A percentile compares a stretch with the other conserved stretches of the same genome.
These are phyloP conservation scores for Kitagawia praeruptora DNA, from an alignment of 129 eudicot genomes.

Conservation along the genomic window DNA sequence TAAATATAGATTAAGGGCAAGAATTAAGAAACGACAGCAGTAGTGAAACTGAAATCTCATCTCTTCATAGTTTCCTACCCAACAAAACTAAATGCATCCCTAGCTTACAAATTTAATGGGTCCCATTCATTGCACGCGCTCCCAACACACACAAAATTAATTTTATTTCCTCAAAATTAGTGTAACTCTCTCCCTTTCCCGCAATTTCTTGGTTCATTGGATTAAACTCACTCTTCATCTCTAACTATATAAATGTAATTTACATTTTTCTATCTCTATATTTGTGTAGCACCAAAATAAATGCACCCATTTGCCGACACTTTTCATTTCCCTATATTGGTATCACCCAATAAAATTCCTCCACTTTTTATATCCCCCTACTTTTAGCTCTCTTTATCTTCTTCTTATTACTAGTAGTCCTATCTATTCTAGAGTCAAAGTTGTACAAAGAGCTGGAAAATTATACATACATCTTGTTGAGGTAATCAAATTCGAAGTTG, in stretches of 20 bases:
- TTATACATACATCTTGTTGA: background rate
- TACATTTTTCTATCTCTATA: background rate
- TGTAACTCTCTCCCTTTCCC: background rate
- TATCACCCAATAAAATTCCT: constrained; percentile 5
- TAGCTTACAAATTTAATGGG: background rate
- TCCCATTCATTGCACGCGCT: constrained; percentile 1
- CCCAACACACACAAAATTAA: background rate
- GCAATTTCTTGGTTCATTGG: constrained; percentile 8
- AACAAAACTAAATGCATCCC: background rate
- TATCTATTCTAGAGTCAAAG: constrained; percentile 6
- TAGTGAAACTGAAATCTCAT: constrained; percentile 1
- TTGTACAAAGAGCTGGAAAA: background rate
- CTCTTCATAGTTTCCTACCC: background rate
- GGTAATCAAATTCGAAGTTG: background rate
- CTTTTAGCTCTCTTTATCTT: constrained; percentile 6
- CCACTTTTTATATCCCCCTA: background rate
- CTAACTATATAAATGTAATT: background rate
- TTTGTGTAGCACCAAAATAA: background rate
- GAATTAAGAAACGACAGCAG: background rate
- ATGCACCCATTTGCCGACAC: constrained; percentile 51
- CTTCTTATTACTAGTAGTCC: background rate
- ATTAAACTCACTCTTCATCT: constrained; percentile 12
- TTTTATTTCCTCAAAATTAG: background rate
- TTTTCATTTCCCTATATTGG: constrained; percentile 51
- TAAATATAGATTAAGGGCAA: background rate